Percentiles rank a stretch among this genome's conserved stretches.
Evolutionary conservation across 306 rosid species (phyloP).

Genomic region (Acacia crassicarpa): DNA sequence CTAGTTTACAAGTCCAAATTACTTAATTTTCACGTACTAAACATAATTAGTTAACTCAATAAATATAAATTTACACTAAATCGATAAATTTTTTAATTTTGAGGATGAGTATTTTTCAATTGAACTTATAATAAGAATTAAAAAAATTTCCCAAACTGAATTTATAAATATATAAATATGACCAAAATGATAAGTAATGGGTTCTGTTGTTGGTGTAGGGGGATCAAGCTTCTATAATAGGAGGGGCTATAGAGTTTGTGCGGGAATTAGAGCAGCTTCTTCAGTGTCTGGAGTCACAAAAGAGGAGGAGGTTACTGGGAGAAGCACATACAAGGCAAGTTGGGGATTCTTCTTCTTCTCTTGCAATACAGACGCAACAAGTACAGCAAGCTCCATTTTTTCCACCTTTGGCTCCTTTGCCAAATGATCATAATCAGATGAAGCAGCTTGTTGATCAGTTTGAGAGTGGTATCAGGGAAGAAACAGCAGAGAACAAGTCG

Average conservation of each 20-base stretch:
- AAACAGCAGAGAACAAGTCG: slow-evolving; percentile 84
- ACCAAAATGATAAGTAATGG: no score
- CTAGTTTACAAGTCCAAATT: not conserved
- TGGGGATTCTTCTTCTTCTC: slow-evolving; percentile 40
- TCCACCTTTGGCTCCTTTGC: slow-evolving; percentile 40
- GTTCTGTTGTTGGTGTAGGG: slow-evolving; percentile 43
- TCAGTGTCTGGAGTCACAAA: slow-evolving; percentile 91
- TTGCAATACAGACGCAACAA: slow-evolving; percentile 3
- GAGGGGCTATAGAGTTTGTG: slow-evolving; percentile 96
- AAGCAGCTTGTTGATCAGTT: slow-evolving; percentile 49
- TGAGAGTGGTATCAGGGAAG: slow-evolving; percentile 62
- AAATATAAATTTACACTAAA: no score
- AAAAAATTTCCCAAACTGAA: no score
- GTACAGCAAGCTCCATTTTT: slow-evolving; percentile 39
- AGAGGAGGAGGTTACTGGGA: slow-evolving; percentile 76
- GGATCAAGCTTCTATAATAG: slow-evolving; percentile 98
- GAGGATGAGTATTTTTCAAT: no score
- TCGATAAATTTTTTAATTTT: no score
- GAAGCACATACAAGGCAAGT: slow-evolving; percentile 58
- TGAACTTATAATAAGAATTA: no score
- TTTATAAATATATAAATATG: no score
- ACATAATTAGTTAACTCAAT: no score
- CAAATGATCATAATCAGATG: slow-evolving; percentile 48
- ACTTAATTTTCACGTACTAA: not conserved
- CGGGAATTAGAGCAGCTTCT: slow-evolving; percentile 94